Evolutionary conservation across 2,329 filamentous ascomycete genomes (phyloP).

Genomic region (Claviceps pazoutovae): DNA sequence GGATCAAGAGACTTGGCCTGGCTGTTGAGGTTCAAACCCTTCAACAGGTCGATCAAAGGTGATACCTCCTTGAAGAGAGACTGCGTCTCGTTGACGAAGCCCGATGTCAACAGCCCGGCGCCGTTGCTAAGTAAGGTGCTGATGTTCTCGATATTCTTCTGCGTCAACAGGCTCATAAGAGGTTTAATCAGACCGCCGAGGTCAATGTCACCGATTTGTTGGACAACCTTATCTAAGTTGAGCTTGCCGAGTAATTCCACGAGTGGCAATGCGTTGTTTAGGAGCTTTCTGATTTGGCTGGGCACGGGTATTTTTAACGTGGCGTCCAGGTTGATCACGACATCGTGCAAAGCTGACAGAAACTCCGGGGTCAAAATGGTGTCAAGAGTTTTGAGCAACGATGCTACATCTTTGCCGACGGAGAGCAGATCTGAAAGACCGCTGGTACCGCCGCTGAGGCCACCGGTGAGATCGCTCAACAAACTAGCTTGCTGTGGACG

Average conservation of each 20-base stretch:
- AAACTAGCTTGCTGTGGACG: background rate
- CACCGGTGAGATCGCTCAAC: slow-evolving; percentile 10
- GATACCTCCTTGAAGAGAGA: slow-evolving; percentile 21
- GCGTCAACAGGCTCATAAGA: slow-evolving; percentile 17
- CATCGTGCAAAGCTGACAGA: slow-evolving; percentile 25
- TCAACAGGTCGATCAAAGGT: slow-evolving; percentile 15
- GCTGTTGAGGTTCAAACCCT: slow-evolving; percentile 21
- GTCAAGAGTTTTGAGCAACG: slow-evolving; percentile 2
- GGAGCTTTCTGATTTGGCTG: slow-evolving; percentile 14
- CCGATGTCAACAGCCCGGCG: slow-evolving; percentile 20
- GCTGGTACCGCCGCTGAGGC: slow-evolving; percentile 9
- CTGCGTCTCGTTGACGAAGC: slow-evolving; percentile 19
- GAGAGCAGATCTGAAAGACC: slow-evolving; percentile 12
- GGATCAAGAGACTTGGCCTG: slow-evolving; percentile 3
- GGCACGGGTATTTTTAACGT: slow-evolving; percentile 25
- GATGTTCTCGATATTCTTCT: slow-evolving; percentile 20
- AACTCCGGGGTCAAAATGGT: slow-evolving; percentile 24
- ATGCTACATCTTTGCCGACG: slow-evolving; percentile 14
- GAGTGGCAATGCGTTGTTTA: slow-evolving; percentile 16
- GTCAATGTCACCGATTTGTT: slow-evolving; percentile 18
- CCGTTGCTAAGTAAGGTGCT: slow-evolving; percentile 22
- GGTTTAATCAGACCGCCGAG: slow-evolving; percentile 17
- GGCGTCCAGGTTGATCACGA: slow-evolving; percentile 24
- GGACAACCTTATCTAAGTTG: slow-evolving; percentile 20
- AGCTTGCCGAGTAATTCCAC: slow-evolving; percentile 18